phyloP scores from a whole-genome alignment of 768 basidiomycete genomes.

The Paxillus involutus region DNA sequence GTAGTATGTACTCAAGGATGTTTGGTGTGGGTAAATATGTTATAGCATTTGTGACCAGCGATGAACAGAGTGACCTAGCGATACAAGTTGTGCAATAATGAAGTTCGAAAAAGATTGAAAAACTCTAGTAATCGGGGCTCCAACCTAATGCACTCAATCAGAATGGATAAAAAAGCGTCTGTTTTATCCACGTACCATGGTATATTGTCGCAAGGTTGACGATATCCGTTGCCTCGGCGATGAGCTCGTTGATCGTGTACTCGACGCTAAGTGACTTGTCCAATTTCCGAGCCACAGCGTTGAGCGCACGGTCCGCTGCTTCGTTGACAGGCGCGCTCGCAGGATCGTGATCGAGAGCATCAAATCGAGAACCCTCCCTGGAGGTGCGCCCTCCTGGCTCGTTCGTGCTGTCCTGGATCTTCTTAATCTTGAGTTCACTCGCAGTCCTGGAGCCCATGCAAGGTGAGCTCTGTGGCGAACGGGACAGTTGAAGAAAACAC shows the following conservation, averaged over 20 bases:
- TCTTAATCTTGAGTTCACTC: constrained; percentile 71
- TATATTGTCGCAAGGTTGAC: constrained; percentile 80
- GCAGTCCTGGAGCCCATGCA: constrained; percentile 56
- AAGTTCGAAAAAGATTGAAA: background rate
- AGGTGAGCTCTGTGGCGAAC: background rate
- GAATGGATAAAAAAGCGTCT: background rate
- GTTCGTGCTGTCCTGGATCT: constrained; percentile 49
- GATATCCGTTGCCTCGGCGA: constrained; percentile 82
- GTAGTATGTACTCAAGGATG: too few relatives aligned
- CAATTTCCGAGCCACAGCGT: constrained; percentile 77
- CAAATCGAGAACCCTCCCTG: constrained; percentile 34
- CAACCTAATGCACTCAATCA: constrained; percentile 34
- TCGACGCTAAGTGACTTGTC: constrained; percentile 86
- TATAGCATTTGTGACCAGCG: background rate
- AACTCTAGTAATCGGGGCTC: constrained; percentile 38
- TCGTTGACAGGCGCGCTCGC: constrained; percentile 72
- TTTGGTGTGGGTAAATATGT: too few relatives aligned
- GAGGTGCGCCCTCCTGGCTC: constrained; percentile 22
- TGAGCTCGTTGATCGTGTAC: constrained; percentile 90
- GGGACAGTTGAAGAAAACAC: constrained; percentile 16
- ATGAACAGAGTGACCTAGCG: background rate
- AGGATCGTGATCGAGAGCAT: constrained; percentile 57
- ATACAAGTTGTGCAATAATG: background rate
- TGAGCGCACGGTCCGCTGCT: constrained; percentile 87
- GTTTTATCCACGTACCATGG: constrained; percentile 47